These are phyloP conservation scores for Prunus mongolica DNA, from an alignment of 306 rosid genomes.

Conservation along the genomic window DNA sequence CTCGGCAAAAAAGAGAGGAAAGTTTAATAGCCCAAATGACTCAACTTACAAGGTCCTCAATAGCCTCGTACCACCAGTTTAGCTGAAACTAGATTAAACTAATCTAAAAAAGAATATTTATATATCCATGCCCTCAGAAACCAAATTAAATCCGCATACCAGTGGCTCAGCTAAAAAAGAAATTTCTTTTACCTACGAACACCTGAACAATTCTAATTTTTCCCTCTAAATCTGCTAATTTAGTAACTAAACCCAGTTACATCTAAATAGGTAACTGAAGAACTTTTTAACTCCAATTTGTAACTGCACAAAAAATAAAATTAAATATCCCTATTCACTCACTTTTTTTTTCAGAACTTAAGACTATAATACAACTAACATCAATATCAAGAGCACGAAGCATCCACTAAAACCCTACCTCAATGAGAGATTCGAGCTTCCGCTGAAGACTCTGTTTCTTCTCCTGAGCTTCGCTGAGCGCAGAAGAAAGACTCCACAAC, in stretches of 20 bases:
- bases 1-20: not conserved
- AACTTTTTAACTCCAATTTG: not conserved
- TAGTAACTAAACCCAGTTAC: not conserved
- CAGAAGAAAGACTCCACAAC: conserved; percentile 79
- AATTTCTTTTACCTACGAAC: not conserved
- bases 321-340: not conserved
- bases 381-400: not conserved
- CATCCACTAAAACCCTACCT: conserved; percentile 56
- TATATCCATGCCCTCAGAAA: too few species aligned
- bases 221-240: not conserved
- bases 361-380: not conserved
- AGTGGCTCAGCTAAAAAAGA: not conserved
- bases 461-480: conserved; percentile 53
- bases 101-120: too few species aligned
- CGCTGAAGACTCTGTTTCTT: conserved; percentile 55
- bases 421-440: conserved; percentile 54
- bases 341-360: not conserved
- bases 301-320: not conserved
- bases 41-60: not conserved
- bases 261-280: not conserved
- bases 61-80: not conserved
- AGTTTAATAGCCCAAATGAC: not conserved
- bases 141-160: too few species aligned
- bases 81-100: not conserved
- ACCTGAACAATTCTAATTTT: not conserved